phyloP scores from a whole-genome alignment of 2,329 filamentous ascomycete genomes.

The Ascochyta fabae region DNA sequence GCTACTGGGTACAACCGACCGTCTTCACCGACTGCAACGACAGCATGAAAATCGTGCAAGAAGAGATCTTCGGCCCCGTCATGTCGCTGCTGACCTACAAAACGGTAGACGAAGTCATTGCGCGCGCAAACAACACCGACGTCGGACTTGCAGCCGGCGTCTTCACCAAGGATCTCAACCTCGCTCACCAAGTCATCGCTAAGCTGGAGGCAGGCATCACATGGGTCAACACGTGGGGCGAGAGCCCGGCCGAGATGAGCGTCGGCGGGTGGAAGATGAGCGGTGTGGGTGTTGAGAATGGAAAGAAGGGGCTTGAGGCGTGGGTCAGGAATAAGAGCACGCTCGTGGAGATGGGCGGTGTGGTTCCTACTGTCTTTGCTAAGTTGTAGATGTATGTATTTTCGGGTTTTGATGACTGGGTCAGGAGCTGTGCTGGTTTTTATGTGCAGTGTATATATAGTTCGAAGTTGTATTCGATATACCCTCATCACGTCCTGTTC shows the following conservation, averaged over 20 bases:
- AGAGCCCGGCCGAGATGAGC: constrained; percentile 88
- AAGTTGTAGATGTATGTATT: constrained; percentile 30
- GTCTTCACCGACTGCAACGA: constrained; percentile 88
- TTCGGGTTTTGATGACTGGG: background rate
- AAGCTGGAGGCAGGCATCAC: constrained; percentile 84
- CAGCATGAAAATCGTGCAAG: constrained; percentile 76
- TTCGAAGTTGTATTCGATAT: background rate
- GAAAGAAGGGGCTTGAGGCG: constrained; percentile 75
- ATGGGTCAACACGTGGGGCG: constrained; percentile 95
- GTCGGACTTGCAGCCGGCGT: constrained; percentile 85
- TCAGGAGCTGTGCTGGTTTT: background rate
- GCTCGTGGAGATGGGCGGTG: constrained; percentile 78
- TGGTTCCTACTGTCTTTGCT: constrained; percentile 71
- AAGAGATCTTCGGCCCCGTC: constrained; percentile 90
- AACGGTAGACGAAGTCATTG: constrained; percentile 71
- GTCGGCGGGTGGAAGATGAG: constrained; percentile 93
- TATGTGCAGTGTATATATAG: background rate
- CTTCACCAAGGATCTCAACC: constrained; percentile 76
- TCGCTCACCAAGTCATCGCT: constrained; percentile 73
- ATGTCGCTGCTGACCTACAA: constrained; percentile 81
- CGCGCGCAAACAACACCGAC: constrained; percentile 76
- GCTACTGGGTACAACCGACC: constrained; percentile 86
- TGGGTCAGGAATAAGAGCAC: constrained; percentile 91
- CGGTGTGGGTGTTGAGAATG: constrained; percentile 87
- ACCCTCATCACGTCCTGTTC: background rate